Evolutionary conservation across 495 filamentous ascomycete genomes (phyloP).

Genomic region (Delitschia confertaspora): DNA sequence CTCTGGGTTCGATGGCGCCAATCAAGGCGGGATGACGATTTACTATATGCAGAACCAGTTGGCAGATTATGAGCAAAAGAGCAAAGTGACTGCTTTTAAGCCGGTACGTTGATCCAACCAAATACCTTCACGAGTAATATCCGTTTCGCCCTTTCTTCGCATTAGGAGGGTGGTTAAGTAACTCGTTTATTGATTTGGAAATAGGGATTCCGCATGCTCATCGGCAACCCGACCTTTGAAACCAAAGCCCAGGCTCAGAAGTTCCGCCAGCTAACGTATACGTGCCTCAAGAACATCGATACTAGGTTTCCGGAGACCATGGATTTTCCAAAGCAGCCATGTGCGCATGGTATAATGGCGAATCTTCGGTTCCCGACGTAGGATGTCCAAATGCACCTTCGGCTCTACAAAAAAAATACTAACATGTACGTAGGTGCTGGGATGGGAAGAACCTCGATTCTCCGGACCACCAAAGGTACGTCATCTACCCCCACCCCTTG

Average conservation of each 20-base stretch:
- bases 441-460: conserved; percentile 47
- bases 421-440: conserved; percentile 32
- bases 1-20: conserved; percentile 9
- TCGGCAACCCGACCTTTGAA: conserved; percentile 4
- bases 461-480: conserved; percentile 39
- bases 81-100: conserved; percentile 17
- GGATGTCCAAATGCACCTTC: not conserved
- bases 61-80: conserved; percentile 8
- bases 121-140: not conserved
- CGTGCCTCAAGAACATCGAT: conserved; percentile 15
- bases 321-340: conserved; percentile 14
- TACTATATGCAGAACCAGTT: conserved; percentile 20
- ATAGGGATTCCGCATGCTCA: conserved; percentile 20
- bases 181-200: no score
- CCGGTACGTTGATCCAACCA: conserved; percentile 1
- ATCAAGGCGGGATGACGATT: conserved; percentile 21
- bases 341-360: conserved; percentile 17
- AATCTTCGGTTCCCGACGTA: conserved; percentile 20
- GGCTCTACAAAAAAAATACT: not conserved
- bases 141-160: not conserved
- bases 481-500: conserved; percentile 38
- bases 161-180: no score
- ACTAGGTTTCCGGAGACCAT: conserved; percentile 16
- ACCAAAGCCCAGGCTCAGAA: conserved; percentile 10
- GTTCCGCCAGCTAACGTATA: conserved; percentile 16